Evolutionary conservation across 169 alveolate genomes (phyloP), one percentile per base, ranked within the genome.

Genomic region (Ichthyophthirius multifiliis): DNA sequence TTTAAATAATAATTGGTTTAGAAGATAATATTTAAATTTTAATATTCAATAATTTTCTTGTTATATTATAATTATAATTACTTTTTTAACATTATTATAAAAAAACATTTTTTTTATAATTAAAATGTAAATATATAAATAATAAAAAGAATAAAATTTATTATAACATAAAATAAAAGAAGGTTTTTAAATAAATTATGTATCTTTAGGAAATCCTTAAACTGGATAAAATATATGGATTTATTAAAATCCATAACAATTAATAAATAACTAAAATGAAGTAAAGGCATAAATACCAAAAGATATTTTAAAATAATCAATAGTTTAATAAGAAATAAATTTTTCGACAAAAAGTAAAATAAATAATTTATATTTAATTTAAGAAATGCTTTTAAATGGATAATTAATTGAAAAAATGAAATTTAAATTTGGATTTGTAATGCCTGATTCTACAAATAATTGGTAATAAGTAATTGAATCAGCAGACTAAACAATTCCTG

Each of bases 371-470:
- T 75, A 64, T 63, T 80, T 89, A 43, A 65, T 85, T 4, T 89
- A 89, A 81, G 80, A 79, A 78, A 71, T 89, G 32, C 35, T 45
- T 10, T 75, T 89, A 30, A 67, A 67, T 43, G 91, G 90, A 7
- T 64, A 89, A 43, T 43, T 75, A 13, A 43, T 89, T 31, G 92
- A 84, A 76, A 74, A 65, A 23, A 86, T 89, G 75, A 46, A 43
- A 20, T 90, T 90, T 78, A 81, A 90, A 30, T 90, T 90, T 82
- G 95, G 95, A 3, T 90, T 90, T 83, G 95, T 90, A 18, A 90
- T 90, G 63, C 95, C 95, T 4, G 86, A 84, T 5, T 86, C 92
- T 16, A 84, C 91, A n/a, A 90, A 90, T 81, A 85, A 63, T 74
- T 90, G 94, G 94, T 88, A 90, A 65, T 89, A 84, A 67, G 73